phyloP scores from a whole-genome alignment of 192 early-diverging fungal genomes.

The Coemansia sp. region DNA sequence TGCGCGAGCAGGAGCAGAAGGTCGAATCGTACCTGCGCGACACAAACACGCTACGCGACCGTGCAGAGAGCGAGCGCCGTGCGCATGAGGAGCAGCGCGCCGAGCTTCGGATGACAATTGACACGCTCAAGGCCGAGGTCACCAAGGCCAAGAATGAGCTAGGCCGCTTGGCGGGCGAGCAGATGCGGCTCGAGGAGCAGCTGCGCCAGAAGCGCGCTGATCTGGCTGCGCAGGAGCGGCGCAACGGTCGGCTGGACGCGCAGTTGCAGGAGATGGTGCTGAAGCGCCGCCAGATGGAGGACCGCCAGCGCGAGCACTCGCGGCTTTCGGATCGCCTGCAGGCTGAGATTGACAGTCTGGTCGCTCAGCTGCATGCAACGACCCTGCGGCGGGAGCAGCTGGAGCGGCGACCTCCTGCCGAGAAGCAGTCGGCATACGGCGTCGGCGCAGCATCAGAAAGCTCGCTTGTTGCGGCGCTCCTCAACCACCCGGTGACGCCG shows the following conservation, averaged over 20 bases:
- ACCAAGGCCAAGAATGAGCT: conserved; percentile 15
- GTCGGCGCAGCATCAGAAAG: background rate
- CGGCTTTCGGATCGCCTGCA: conserved; percentile 9
- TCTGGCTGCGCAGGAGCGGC: conserved; percentile 27
- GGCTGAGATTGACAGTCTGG: conserved; percentile 14
- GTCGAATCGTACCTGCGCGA: conserved; percentile 13
- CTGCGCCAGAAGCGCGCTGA: conserved; percentile 15
- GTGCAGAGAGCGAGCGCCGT: conserved; percentile 25
- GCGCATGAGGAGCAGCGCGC: conserved; percentile 23
- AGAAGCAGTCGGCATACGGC: background rate
- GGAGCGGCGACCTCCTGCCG: no score
- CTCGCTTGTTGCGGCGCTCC: background rate
- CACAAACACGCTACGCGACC: conserved; percentile 14
- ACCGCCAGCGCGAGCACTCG: conserved; percentile 8
- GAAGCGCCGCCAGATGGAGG: conserved; percentile 12
- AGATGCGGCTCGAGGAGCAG: conserved; percentile 7
- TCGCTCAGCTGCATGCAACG: conserved; percentile 8
- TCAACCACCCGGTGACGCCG: conserved; percentile 1
- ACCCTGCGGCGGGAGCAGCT: conserved; percentile 8
- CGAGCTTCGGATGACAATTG: conserved; percentile 21
- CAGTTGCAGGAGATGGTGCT: conserved; percentile 13
- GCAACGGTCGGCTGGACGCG: conserved; percentile 13
- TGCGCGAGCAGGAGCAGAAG: conserved; percentile 20
- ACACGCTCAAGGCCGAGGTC: conserved; percentile 15
- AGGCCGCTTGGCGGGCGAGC: conserved; percentile 9